Evolutionary conservation across 2,329 filamentous ascomycete species (phyloP).

Genomic region (Ophiostoma australiae): DNA sequence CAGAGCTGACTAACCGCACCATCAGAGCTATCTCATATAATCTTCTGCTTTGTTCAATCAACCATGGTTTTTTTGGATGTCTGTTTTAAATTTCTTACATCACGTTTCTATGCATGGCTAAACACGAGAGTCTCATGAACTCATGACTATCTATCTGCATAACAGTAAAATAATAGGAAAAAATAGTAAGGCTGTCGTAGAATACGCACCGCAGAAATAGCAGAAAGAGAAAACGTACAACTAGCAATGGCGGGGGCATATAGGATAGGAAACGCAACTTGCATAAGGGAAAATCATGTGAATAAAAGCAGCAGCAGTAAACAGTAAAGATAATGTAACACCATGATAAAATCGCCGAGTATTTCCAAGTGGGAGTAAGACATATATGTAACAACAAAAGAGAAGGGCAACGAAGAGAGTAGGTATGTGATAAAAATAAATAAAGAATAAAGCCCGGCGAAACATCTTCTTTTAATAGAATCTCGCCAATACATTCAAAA

Average conservation of each 20-base stretch:
- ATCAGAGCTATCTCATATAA: neutral
- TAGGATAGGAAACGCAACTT: neutral
- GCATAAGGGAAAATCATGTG: conserved; percentile 12
- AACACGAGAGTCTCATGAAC: neutral
- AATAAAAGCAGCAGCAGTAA: neutral
- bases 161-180: neutral
- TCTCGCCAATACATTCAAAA: neutral
- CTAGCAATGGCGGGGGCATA: neutral
- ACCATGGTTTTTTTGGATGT: too few species aligned
- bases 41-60: neutral
- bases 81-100: too few species aligned
- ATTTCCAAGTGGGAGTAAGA: conserved; percentile 13
- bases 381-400: conserved; percentile 10
- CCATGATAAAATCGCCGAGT: conserved; percentile 13
- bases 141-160: neutral
- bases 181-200: neutral
- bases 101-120: neutral
- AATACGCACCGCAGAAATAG: neutral
- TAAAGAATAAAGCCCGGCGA: neutral
- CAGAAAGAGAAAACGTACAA: neutral
- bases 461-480: neutral
- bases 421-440: neutral
- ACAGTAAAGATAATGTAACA: conserved; percentile 13
- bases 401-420: neutral
- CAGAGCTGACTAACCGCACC: neutral